Percentiles rank a stretch among this genome's conserved stretches.
Evolutionary conservation across 2,329 filamentous ascomycete species (phyloP).

Genomic region (Cordyceps farinosa): DNA sequence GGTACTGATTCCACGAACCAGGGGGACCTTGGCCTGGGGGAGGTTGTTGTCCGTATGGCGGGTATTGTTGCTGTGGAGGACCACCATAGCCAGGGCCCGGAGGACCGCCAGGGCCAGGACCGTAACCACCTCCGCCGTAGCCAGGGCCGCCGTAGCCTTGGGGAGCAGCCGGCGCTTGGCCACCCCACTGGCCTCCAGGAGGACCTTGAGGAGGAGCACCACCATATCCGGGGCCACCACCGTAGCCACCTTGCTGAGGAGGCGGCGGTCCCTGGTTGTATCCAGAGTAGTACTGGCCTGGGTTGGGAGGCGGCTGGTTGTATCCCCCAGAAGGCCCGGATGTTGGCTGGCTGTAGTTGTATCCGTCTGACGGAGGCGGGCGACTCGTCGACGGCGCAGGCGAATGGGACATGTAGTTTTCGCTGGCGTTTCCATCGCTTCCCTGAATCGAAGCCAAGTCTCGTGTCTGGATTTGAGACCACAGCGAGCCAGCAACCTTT

Average conservation of each 20-base stretch:
- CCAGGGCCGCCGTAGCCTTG: conserved; percentile 24
- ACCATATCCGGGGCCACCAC: conserved; percentile 27
- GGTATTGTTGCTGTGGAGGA: conserved; percentile 23
- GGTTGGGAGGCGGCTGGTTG: conserved; percentile 33
- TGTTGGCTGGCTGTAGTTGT: conserved; percentile 39
- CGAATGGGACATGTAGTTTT: conserved; percentile 38
- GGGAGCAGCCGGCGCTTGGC: conserved; percentile 24
- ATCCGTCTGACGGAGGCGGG: conserved; percentile 32
- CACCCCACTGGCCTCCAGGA: conserved; percentile 20
- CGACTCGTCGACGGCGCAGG: conserved; percentile 35
- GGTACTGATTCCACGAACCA: conserved; percentile 36
- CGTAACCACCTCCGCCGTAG: conserved; percentile 23
- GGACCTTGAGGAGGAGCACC: conserved; percentile 20
- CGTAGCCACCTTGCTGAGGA: conserved; percentile 27
- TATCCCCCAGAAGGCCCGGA: conserved; percentile 26
- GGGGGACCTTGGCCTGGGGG: conserved; percentile 24
- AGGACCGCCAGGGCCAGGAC: conserved; percentile 16
- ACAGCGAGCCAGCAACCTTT: conserved; percentile 56
- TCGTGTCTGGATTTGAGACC: conserved; percentile 58
- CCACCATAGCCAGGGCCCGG: conserved; percentile 12
- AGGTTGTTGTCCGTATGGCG: conserved; percentile 25
- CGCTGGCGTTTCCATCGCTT: conserved; percentile 37
- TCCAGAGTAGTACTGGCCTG: conserved; percentile 31
- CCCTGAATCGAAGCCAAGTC: conserved; percentile 55
- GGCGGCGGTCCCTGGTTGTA: conserved; percentile 30